phyloP scores from a whole-genome alignment of 2,329 filamentous ascomycete species.

The Neopestalotiopsis clavispora region DNA sequence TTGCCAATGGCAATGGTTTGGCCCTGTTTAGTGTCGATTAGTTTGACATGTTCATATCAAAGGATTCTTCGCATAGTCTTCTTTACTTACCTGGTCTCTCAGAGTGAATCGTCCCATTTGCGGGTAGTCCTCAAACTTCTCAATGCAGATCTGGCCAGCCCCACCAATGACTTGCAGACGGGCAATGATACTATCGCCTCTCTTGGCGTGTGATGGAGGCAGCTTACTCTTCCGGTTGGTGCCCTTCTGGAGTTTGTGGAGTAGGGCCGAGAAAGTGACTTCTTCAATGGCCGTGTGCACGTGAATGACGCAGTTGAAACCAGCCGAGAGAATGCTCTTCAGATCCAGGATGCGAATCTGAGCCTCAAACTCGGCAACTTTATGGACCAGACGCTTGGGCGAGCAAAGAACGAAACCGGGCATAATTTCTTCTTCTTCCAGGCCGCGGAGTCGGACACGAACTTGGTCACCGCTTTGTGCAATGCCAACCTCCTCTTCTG shows the following conservation, averaged over 20 bases:
- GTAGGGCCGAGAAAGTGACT: slow-evolving; percentile 84
- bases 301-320: slow-evolving; percentile 97
- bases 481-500: slow-evolving; percentile 84
- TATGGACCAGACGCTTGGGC: slow-evolving; percentile 90
- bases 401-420: slow-evolving; percentile 97
- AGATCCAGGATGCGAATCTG: slow-evolving; percentile 95
- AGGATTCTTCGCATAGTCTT: slow-evolving; percentile 13
- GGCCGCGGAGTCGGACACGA: slow-evolving; percentile 86
- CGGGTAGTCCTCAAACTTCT: slow-evolving; percentile 93
- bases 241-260: slow-evolving; percentile 96
- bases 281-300: slow-evolving; percentile 98
- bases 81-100: slow-evolving; percentile 74
- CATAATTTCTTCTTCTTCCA: slow-evolving; percentile 96
- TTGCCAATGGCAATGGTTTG: slow-evolving; percentile 99
- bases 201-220: slow-evolving; percentile 88
- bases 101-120: slow-evolving; percentile 92
- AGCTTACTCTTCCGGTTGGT: slow-evolving; percentile 93
- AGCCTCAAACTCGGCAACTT: slow-evolving; percentile 87
- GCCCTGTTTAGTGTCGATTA: slow-evolving; percentile 60
- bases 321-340: slow-evolving; percentile 90
- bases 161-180: slow-evolving; percentile 85
- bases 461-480: slow-evolving; percentile 95
- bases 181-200: slow-evolving; percentile 84
- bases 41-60: slow-evolving; percentile 30
- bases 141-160: slow-evolving; percentile 87